Percentiles rank a stretch among this genome's conserved stretches.
phyloP scores from a whole-genome alignment of 139 green algal species.

The Micromonas pusilla region DNA sequence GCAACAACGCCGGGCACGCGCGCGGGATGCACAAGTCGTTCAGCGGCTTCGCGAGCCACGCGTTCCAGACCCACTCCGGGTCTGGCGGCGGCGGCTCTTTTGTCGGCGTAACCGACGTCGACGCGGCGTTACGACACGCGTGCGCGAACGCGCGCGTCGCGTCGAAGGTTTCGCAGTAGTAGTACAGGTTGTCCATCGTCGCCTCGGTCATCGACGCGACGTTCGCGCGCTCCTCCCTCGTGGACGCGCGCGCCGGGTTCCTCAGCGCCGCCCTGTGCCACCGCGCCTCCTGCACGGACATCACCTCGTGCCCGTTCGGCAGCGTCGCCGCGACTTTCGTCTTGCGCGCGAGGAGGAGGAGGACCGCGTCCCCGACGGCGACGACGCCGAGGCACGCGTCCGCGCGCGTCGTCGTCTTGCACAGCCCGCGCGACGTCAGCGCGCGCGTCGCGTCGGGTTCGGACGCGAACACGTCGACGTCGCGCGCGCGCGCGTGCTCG shows the following conservation, averaged over 20 bases:
- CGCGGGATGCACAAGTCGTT: slow-evolving; percentile 44
- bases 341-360: slow-evolving; percentile 69
- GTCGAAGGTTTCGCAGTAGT: slow-evolving; percentile 85
- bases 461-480: neutral
- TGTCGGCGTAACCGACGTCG: neutral
- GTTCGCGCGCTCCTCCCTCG: slow-evolving; percentile 4
- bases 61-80: slow-evolving; percentile 33
- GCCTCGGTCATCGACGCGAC: slow-evolving; percentile 44
- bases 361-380: slow-evolving; percentile 50
- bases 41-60: slow-evolving; percentile 46
- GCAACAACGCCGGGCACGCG: slow-evolving; percentile 68
- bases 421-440: neutral
- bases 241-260: neutral
- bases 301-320: slow-evolving; percentile 76
- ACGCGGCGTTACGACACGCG: neutral
- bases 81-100: neutral
- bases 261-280: slow-evolving; percentile 65
- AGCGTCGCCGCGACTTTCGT: slow-evolving; percentile 55
- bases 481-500: neutral
- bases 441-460: neutral
- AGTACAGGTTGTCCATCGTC: slow-evolving; percentile 67
- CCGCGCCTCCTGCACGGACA: slow-evolving; percentile 56
- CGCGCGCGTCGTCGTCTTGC: neutral
- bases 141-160: slow-evolving; percentile 69
- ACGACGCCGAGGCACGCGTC: slow-evolving; percentile 67